phyloP scores from a whole-genome alignment of 306 rosid species.

The Hippophae rhamnoides region DNA sequence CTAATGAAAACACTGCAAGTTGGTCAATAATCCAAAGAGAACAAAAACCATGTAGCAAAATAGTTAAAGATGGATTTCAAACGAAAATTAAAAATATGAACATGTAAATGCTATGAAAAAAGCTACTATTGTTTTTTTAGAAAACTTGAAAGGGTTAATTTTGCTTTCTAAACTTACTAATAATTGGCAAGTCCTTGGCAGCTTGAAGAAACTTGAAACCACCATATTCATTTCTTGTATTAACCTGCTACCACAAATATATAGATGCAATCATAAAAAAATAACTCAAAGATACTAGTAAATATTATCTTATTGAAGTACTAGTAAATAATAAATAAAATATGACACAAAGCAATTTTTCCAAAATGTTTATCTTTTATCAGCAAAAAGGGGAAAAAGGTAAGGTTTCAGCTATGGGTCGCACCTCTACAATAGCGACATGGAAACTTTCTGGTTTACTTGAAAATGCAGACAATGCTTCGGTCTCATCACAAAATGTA shows the following conservation, averaged over 20 bases:
- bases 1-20: too few species aligned
- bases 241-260: conserved; percentile 38
- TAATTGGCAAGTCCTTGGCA: conserved; percentile 82
- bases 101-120: too few species aligned
- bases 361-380: too few species aligned
- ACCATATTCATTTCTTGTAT: conserved; percentile 35
- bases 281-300: background rate
- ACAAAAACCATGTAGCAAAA: too few species aligned
- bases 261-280: background rate
- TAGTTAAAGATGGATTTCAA: too few species aligned
- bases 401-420: background rate
- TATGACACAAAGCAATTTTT: background rate
- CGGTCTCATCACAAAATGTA: conserved; percentile 47
- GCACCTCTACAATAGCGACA: conserved; percentile 76
- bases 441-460: conserved; percentile 59
- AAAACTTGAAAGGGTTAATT: background rate
- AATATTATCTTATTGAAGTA: background rate
- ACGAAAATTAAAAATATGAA: too few species aligned
- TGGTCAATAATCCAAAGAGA: too few species aligned
- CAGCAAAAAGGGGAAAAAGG: background rate
- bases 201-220: conserved; percentile 76
- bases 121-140: background rate
- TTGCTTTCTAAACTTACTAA: conserved; percentile 51
- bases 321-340: background rate
- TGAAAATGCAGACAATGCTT: conserved; percentile 59